These are phyloP conservation scores for Tetramitus jugosus DNA, from an alignment of 208 protist species.

Conservation along the genomic window DNA sequence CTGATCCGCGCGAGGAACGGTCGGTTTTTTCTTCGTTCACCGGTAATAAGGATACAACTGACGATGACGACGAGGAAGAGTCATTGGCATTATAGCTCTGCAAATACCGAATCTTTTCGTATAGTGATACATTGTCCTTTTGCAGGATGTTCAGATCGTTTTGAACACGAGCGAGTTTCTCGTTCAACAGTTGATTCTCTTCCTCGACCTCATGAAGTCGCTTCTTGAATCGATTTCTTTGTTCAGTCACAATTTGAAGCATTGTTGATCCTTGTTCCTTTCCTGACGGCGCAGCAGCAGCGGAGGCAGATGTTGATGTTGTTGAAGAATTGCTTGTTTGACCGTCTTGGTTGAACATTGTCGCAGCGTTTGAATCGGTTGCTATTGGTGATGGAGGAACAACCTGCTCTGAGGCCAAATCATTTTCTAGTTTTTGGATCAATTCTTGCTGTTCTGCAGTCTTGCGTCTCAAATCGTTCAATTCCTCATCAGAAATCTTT, in stretches of 20 bases:
- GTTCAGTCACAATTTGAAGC: slow-evolving; percentile 5
- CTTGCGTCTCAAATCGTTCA: not conserved
- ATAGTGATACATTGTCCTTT: slow-evolving; percentile 11
- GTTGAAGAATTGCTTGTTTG: not conserved
- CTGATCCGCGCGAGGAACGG: too few species aligned
- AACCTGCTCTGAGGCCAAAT: not conserved
- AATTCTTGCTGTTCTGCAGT: not conserved
- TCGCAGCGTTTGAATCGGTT: not conserved
- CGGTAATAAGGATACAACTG: not conserved
- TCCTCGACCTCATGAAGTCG: not conserved
- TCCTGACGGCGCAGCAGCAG: not conserved
- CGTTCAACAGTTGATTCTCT: not conserved
- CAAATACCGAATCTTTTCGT: slow-evolving; percentile 19
- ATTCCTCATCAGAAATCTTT: not conserved
- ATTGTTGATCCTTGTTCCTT: not conserved
- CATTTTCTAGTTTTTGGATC: slow-evolving; percentile 18
- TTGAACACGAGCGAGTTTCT: not conserved
- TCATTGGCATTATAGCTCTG: not conserved
- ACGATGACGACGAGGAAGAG: too few species aligned
- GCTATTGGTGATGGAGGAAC: not conserved
- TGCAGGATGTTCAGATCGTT: not conserved
- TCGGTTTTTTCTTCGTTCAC: not conserved
- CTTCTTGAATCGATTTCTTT: slow-evolving; percentile 17
- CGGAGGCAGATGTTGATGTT: not conserved
- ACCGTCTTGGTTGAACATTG: not conserved